These are phyloP conservation scores for Exophiala phaeomuriformis DNA, from an alignment of 2,329 filamentous ascomycete genomes.

Conservation along the genomic window DNA sequence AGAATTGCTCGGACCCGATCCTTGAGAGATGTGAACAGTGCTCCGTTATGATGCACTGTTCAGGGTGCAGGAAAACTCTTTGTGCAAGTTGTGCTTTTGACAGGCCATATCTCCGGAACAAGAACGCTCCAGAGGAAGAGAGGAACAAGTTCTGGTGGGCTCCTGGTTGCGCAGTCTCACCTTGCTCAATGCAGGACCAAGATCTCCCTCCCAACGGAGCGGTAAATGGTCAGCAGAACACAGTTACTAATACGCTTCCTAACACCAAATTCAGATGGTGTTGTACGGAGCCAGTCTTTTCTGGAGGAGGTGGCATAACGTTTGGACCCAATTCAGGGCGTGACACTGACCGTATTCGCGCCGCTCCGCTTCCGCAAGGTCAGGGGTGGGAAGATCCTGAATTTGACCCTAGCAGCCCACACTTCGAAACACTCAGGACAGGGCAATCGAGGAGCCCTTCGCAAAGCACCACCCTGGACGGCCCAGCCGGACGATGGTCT, in stretches of 20 bases:
- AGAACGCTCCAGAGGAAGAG: slow-evolving; percentile 27
- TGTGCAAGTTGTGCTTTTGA: slow-evolving; percentile 55
- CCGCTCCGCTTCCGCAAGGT: slow-evolving; percentile 49
- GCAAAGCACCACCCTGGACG: slow-evolving; percentile 1
- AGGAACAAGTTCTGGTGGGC: slow-evolving; percentile 52
- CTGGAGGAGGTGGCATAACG: slow-evolving; percentile 53
- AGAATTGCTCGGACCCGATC: slow-evolving; percentile 48
- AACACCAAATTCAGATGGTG: slow-evolving; percentile 54
- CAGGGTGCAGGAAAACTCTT: slow-evolving; percentile 53
- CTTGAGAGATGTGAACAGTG: slow-evolving; percentile 54
- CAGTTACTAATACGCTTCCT: slow-evolving; percentile 37
- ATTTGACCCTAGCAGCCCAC: slow-evolving; percentile 31
- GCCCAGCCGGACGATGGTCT: slow-evolving; percentile 28
- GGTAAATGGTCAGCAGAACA: slow-evolving; percentile 29
- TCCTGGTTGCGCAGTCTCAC: slow-evolving; percentile 48
- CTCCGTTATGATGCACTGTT: slow-evolving; percentile 55
- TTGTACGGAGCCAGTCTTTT: slow-evolving; percentile 54
- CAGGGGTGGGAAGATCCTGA: slow-evolving; percentile 52
- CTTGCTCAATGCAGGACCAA: slow-evolving; percentile 53
- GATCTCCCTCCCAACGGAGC: slow-evolving; percentile 15
- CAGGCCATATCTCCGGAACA: slow-evolving; percentile 42
- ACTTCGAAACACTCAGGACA: slow-evolving; percentile 6
- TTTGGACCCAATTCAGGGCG: slow-evolving; percentile 45
- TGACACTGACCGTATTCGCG: slow-evolving; percentile 50
- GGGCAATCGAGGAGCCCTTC: neutral